Conservation (phyloP, 2,329 filamentous ascomycete species). For the Fusarium dimerum region DNA sequence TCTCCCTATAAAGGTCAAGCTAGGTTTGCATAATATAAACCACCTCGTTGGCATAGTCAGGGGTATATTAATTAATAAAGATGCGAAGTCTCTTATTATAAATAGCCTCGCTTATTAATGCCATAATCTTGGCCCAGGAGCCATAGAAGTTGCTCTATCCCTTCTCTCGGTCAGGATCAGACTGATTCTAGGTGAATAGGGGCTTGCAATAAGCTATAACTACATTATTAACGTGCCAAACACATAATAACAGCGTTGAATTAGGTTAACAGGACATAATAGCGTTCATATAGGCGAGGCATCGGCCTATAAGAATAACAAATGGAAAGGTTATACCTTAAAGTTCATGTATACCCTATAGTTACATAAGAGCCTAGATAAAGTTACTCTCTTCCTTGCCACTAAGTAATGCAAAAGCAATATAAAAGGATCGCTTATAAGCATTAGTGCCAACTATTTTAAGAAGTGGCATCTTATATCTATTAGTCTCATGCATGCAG, state of each 20-base stretch:
- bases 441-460: conserved; percentile 5
- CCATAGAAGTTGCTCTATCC: conserved; percentile 21
- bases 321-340: conserved; percentile 2
- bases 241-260: too few species aligned
- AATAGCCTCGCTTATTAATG: conserved; percentile 12
- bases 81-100: conserved; percentile 16
- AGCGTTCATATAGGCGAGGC: too few species aligned
- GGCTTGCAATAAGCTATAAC: conserved; percentile 11
- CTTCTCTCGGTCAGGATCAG: not conserved
- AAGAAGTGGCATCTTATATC: conserved; percentile 7
- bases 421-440: conserved; percentile 17
- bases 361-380: conserved; percentile 12
- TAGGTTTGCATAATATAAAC: conserved; percentile 20
- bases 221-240: too few species aligned
- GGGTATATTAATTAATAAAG: conserved; percentile 15
- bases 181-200: not conserved
- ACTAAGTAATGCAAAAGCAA: conserved; percentile 19
- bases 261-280: too few species aligned
- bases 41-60: conserved; percentile 14
- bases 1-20: conserved; percentile 26
- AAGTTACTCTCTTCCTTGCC: conserved; percentile 16
- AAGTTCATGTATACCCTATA: conserved; percentile 14
- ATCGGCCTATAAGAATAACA: not conserved
- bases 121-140: conserved; percentile 21
- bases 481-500: conserved; percentile 14